Evolutionary conservation across 352 stramenopile species (phyloP).

Genomic region (Vaucheria bursata): DNA sequence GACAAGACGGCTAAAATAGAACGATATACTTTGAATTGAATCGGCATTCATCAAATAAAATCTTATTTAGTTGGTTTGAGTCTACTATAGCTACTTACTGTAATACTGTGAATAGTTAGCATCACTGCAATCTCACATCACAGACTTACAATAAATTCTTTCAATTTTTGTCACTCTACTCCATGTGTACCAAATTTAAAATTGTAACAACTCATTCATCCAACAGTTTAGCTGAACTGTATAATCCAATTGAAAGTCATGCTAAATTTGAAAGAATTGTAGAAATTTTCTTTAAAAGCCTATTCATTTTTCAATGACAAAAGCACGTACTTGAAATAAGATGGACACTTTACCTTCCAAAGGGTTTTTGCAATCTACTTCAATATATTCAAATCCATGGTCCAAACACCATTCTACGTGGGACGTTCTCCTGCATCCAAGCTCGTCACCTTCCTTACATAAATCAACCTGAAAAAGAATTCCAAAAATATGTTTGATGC

Average conservation of each 20-base stretch:
- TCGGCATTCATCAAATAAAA: too few species aligned
- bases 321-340: background rate
- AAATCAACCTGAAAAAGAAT: background rate
- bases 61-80: too few species aligned
- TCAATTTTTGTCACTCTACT: too few species aligned
- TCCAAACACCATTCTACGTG: conserved; percentile 30
- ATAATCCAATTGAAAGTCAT: background rate
- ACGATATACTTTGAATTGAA: too few species aligned
- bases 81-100: too few species aligned
- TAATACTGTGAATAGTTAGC: too few species aligned
- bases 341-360: conserved; percentile 3
- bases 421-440: background rate
- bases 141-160: too few species aligned
- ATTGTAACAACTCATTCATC: background rate
- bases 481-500: too few species aligned
- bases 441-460: background rate
- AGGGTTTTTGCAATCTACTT: conserved; percentile 20
- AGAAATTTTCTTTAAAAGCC: background rate
- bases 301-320: background rate
- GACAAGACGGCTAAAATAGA: too few species aligned
- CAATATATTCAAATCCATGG: conserved; percentile 41
- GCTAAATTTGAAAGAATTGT: background rate
- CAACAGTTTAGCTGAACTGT: background rate
- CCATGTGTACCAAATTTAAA: background rate
- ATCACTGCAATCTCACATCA: too few species aligned